Conservation (phyloP, 345 rosid species). For the Lenwebbia sp. region DNA sequence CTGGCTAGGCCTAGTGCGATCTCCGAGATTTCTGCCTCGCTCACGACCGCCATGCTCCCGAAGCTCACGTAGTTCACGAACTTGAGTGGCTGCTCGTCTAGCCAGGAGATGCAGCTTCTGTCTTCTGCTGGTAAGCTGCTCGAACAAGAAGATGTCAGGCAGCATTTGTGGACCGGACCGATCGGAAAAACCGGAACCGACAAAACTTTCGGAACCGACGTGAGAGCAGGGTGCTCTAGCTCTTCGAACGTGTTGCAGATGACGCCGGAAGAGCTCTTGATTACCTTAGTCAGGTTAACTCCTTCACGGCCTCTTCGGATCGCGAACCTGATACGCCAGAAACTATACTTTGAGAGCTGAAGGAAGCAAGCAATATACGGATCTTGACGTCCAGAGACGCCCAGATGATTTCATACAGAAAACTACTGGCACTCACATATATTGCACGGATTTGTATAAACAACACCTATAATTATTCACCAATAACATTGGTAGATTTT, state of each 20-base stretch:
- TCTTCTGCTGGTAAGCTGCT: constrained; percentile 14
- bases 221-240: constrained; percentile 8
- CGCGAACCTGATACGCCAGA: constrained; percentile 11
- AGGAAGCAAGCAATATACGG: not conserved
- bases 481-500: too few relatives aligned
- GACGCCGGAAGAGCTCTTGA: constrained; percentile 18
- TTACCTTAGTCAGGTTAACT: constrained; percentile 16
- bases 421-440: not conserved
- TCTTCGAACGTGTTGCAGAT: constrained; percentile 18
- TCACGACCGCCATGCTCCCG: constrained; percentile 17
- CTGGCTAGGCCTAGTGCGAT: constrained; percentile 18
- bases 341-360: not conserved
- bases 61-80: constrained; percentile 29
- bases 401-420: not conserved
- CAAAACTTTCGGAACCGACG: not conserved
- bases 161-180: constrained; percentile 27
- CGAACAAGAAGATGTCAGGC: constrained; percentile 3
- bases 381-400: not conserved
- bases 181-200: constrained; percentile 11
- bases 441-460: not conserved
- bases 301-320: constrained; percentile 22
- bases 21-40: constrained; percentile 5
- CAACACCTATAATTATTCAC: too few relatives aligned
- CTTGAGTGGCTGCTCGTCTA: constrained; percentile 13
- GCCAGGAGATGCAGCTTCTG: constrained; percentile 19